Conservation (phyloP, 2,329 filamentous ascomycete species). For the Didymella exigua region DNA sequence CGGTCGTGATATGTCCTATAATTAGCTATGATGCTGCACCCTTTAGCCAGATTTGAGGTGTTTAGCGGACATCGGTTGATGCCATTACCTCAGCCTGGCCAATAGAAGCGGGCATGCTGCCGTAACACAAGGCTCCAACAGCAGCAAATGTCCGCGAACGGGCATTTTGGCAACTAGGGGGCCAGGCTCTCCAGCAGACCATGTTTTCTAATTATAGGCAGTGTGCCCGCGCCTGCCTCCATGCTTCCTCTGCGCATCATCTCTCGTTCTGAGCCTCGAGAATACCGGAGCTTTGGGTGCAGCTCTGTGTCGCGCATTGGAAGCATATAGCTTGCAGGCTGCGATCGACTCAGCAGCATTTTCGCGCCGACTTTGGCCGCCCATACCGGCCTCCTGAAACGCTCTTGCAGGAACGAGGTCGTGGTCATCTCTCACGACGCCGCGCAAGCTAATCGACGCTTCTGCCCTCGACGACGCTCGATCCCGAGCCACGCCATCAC, state of each 20-base stretch:
- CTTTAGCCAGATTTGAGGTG: slow-evolving; percentile 1
- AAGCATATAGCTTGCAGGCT: slow-evolving; percentile 36
- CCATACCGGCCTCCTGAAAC: slow-evolving; percentile 35
- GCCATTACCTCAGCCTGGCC: background rate
- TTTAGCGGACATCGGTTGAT: slow-evolving; percentile 13
- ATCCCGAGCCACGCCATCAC: slow-evolving; percentile 25
- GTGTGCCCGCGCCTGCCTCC: slow-evolving; percentile 29
- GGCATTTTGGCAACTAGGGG: slow-evolving; percentile 28
- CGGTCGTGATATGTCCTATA: slow-evolving; percentile 35
- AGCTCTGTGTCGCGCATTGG: slow-evolving; percentile 27
- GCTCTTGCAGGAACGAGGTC: slow-evolving; percentile 25
- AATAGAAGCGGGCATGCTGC: background rate
- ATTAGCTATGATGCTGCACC: slow-evolving; percentile 25
- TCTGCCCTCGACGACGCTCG: slow-evolving; percentile 31
- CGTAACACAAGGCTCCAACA: background rate
- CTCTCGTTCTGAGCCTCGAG: slow-evolving; percentile 36
- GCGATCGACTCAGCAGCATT: slow-evolving; percentile 20
- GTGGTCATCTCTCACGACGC: slow-evolving; percentile 22
- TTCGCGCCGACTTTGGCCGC: slow-evolving; percentile 31
- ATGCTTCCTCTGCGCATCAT: slow-evolving; percentile 37
- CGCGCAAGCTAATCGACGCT: slow-evolving; percentile 34
- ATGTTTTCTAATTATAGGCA: slow-evolving; percentile 37
- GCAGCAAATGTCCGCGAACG: slow-evolving; percentile 20
- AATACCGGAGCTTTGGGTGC: slow-evolving; percentile 16
- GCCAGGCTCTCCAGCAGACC: slow-evolving; percentile 30